Base-by-base conservation (phyloP, 2,329 filamentous ascomycete genomes). In the Podosphaera aphanis region DNA sequence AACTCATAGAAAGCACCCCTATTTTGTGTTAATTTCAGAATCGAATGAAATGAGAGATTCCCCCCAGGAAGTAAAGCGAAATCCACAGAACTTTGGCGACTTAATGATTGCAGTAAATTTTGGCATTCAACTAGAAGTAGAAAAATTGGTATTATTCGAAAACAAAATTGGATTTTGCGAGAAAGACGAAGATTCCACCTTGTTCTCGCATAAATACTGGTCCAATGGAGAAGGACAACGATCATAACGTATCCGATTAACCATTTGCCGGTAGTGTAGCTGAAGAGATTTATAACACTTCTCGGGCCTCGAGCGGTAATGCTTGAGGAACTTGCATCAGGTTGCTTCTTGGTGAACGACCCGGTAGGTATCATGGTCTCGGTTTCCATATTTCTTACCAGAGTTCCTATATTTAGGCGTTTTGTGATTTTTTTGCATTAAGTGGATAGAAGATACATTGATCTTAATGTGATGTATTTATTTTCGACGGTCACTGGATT, bases 221-320 rank as follows among this genome's bases (percentile, higher is more conserved):
- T 92, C 47, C 90, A 76, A 59, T 95, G 95, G 20, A 95, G 67
- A 48, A 94, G 65, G 48, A 95, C 73, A 19, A 84, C 84, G 68
- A 88, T 82, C 33, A 78, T 74, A 54, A 95, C 77, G 55, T 85
- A 94, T 45, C 79, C 77, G 48, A 95, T 65, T 0, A 88, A 86
- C 90, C 90, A 95, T 61, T 81, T 81, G 61, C 83, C 92, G 1
- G 83, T 92, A 38, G 85, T 69, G 62, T 95, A 98, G 55, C 77
- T 81, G 62, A 95, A 86, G 48, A 95, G 75, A 49, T 83, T 85
- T 39, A 83, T 82, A 38, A 94, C 68, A 38, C 81, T 84, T 57
- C 78, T 74, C 1, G 69, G 65, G 20, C 72, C 64, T 52, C 77
- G 74, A 51, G 74, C 59, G 5, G 72, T 69, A 50, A 77, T 66